A percentile compares a stretch with the other conserved stretches of the same genome.
Evolutionary conservation across 768 basidiomycete species (phyloP).

Genomic region (Megacollybia marginata): DNA sequence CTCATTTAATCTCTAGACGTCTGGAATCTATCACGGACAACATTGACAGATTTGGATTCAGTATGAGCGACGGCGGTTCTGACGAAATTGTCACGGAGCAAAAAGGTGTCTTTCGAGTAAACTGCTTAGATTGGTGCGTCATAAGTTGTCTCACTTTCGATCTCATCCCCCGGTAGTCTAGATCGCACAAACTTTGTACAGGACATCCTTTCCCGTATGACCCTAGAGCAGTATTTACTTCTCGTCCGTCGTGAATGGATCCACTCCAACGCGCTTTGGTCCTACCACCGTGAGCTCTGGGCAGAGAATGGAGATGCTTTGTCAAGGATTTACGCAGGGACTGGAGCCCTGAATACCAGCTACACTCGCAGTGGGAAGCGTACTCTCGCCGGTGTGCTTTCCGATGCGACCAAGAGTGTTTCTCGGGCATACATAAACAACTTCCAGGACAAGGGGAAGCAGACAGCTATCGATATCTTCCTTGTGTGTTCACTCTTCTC

Average conservation of each 20-base stretch:
- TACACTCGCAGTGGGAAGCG: conserved; percentile 94
- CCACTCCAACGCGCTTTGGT: conserved; percentile 65
- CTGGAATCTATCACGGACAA: conserved; percentile 51
- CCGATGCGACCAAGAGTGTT: conserved; percentile 95
- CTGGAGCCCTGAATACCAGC: conserved; percentile 90
- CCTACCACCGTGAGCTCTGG: conserved; percentile 89
- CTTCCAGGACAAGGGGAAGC: conserved; percentile 93
- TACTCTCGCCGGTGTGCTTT: conserved; percentile 87
- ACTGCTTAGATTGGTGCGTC: conserved; percentile 87
- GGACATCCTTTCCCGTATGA: conserved; percentile 82
- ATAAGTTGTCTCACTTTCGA: background rate
- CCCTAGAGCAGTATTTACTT: conserved; percentile 75
- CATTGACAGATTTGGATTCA: conserved; percentile 80
- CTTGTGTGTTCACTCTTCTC: conserved; percentile 46
- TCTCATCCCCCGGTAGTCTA: conserved; percentile 42
- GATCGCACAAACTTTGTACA: conserved; percentile 98
- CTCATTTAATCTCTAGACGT: conserved; percentile 33
- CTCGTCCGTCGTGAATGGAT: conserved; percentile 77
- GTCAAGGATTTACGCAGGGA: conserved; percentile 91
- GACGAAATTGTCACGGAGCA: conserved; percentile 81
- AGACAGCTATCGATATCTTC: conserved; percentile 91
- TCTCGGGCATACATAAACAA: conserved; percentile 97
- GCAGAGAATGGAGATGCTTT: conserved; percentile 94
- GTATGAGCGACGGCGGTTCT: conserved; percentile 61
- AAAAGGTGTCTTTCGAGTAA: conserved; percentile 87